A percentile compares a stretch with the other conserved stretches of the same genome.
phyloP scores from a whole-genome alignment of 2,329 filamentous ascomycete genomes.

The Leptosphaerulina australis region DNA sequence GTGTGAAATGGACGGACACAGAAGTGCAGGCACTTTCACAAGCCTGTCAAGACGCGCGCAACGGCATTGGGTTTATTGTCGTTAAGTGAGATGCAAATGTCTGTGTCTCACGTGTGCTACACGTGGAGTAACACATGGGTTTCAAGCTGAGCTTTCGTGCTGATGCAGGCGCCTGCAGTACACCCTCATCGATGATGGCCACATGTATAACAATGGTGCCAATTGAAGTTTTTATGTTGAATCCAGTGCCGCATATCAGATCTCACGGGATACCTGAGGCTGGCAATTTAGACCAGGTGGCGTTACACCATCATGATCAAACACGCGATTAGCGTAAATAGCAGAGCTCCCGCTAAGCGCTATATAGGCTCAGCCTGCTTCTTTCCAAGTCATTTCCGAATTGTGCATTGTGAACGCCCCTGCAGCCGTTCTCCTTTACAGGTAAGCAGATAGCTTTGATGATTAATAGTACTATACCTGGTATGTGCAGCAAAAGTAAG shows the following conservation, averaged over 20 bases:
- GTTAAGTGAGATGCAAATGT: constrained; percentile 56
- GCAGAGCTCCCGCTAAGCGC: neutral
- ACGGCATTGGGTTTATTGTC: constrained; percentile 64
- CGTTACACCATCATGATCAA: neutral
- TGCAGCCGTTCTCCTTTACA: constrained; percentile 19
- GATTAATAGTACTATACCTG: constrained; percentile 14
- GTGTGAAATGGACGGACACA: constrained; percentile 67
- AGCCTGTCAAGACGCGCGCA: constrained; percentile 62
- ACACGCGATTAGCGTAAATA: neutral
- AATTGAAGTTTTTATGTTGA: too few species aligned
- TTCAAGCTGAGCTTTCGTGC: constrained; percentile 27
- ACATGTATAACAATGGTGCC: neutral
- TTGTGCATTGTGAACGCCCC: constrained; percentile 8
- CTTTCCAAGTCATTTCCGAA: neutral
- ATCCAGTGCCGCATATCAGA: too few species aligned
- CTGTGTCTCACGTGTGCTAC: constrained; percentile 39
- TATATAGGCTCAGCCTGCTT: neutral
- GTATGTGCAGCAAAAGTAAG: constrained; percentile 20
- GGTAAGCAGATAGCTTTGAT: constrained; percentile 17
- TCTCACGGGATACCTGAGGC: too few species aligned
- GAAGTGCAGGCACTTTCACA: constrained; percentile 65
- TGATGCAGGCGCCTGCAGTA: constrained; percentile 18
- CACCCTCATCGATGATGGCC: constrained; percentile 6
- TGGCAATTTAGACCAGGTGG: neutral
- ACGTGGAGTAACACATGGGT: constrained; percentile 31